These are phyloP conservation scores for Spizellomyces sp. DNA, from an alignment of 192 early-diverging fungal genomes.

Conservation along the genomic window DNA sequence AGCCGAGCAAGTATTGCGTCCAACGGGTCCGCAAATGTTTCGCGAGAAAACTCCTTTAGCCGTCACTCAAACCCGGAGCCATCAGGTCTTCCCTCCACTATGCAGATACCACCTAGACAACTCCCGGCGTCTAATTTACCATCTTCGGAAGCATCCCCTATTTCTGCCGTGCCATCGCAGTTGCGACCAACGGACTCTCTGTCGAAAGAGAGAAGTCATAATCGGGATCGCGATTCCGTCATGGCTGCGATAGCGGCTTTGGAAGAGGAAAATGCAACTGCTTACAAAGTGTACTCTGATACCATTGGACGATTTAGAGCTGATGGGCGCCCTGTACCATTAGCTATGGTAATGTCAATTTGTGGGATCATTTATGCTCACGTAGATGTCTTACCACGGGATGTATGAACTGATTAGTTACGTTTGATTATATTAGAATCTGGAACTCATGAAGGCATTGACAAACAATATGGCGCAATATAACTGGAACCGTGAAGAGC, in stretches of 20 bases:
- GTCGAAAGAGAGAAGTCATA: neutral
- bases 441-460: conserved; percentile 21
- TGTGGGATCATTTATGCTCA: no score
- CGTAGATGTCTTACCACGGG: neutral
- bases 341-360: conserved; percentile 7
- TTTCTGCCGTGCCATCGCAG: no score
- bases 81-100: neutral
- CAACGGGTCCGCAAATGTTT: neutral
- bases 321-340: conserved; percentile 15
- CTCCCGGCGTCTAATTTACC: no score
- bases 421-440: neutral
- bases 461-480: conserved; percentile 29
- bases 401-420: neutral
- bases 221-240: neutral
- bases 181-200: neutral
- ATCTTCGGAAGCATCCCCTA: no score
- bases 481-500: conserved; percentile 6
- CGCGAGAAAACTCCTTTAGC: no score
- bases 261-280: conserved; percentile 18
- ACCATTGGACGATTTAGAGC: conserved; percentile 8
- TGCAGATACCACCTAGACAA: neutral
- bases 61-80: no score
- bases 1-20: neutral
- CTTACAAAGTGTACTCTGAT: conserved; percentile 18
- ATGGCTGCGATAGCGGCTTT: conserved; percentile 5